These are phyloP conservation scores for Hypoxylon perforatum DNA, from an alignment of 495 filamentous ascomycete genomes.

Conservation along the genomic window DNA sequence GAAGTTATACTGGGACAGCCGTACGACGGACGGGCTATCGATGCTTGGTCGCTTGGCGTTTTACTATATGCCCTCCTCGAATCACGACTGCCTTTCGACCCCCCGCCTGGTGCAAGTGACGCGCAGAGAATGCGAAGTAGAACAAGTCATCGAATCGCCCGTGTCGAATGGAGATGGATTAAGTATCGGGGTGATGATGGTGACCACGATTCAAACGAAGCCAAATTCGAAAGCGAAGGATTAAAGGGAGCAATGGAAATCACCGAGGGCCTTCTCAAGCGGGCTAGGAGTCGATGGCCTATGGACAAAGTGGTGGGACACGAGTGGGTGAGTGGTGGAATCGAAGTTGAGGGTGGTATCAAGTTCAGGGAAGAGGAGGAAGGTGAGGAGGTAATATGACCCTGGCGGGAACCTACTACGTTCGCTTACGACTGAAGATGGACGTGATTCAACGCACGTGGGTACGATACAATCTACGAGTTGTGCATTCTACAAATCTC, in stretches of 20 bases:
- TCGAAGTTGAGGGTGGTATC: conserved; percentile 76
- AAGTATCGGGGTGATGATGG: conserved; percentile 80
- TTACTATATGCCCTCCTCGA: conserved; percentile 94
- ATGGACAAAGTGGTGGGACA: conserved; percentile 75
- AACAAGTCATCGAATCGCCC: conserved; percentile 91
- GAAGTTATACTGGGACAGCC: conserved; percentile 95
- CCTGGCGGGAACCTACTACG: conserved; percentile 7
- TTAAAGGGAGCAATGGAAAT: conserved; percentile 79
- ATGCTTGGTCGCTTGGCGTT: conserved; percentile 96
- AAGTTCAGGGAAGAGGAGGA: conserved; percentile 74
- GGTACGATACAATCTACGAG: conserved; percentile 8
- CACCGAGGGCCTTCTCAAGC: conserved; percentile 84
- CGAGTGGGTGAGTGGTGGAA: conserved; percentile 80
- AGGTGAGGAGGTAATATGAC: conserved; percentile 59
- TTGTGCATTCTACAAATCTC: not conserved
- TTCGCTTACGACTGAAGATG: conserved; percentile 1
- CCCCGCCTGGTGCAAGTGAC: conserved; percentile 76
- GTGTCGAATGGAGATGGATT: conserved; percentile 94
- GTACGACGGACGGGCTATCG: conserved; percentile 92
- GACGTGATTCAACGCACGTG: conserved; percentile 1
- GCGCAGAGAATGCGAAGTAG: conserved; percentile 76
- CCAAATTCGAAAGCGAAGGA: conserved; percentile 65
- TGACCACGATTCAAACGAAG: conserved; percentile 59
- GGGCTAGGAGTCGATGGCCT: conserved; percentile 77
- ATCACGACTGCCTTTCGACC: conserved; percentile 90